A percentile compares a stretch with the other conserved stretches of the same genome.
Conservation (phyloP, 331 rosid genomes). For the Stylosanthes scabra region DNA sequence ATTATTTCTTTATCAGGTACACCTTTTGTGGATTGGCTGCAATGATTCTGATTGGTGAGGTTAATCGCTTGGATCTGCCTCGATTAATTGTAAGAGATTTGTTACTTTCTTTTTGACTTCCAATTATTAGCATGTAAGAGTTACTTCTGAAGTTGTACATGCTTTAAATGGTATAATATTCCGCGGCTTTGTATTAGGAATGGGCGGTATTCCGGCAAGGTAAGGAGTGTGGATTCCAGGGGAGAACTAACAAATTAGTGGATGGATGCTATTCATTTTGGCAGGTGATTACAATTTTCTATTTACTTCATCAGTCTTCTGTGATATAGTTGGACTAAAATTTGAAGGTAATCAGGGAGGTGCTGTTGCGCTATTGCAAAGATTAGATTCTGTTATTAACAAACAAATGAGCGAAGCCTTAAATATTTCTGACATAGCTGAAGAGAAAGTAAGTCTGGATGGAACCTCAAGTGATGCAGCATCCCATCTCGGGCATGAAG, state of each 20-base stretch:
- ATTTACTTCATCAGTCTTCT: conserved; percentile 22
- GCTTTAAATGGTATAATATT: conserved; percentile 16
- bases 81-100: conserved; percentile 68
- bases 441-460: conserved; percentile 36
- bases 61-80: conserved; percentile 80
- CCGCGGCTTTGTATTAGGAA: conserved; percentile 53
- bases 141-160: conserved; percentile 3
- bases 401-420: conserved; percentile 49
- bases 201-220: conserved; percentile 95
- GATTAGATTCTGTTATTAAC: conserved; percentile 57
- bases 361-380: conserved; percentile 71
- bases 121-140: background rate
- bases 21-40: conserved; percentile 94
- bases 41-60: conserved; percentile 88
- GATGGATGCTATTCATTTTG: conserved; percentile 98
- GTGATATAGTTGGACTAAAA: conserved; percentile 43
- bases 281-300: conserved; percentile 67
- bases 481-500: conserved; percentile 33
- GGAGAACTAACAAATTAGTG: conserved; percentile 94
- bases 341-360: conserved; percentile 71
- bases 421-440: conserved; percentile 36
- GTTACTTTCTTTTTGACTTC: conserved; percentile 32
- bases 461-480: conserved; percentile 45
- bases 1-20: conserved; percentile 61
- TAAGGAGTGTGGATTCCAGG: conserved; percentile 89